Evolutionary conservation across 1,284 basidiomycete species (phyloP).

Genomic region (Austroboletus novae-zelandiae): DNA sequence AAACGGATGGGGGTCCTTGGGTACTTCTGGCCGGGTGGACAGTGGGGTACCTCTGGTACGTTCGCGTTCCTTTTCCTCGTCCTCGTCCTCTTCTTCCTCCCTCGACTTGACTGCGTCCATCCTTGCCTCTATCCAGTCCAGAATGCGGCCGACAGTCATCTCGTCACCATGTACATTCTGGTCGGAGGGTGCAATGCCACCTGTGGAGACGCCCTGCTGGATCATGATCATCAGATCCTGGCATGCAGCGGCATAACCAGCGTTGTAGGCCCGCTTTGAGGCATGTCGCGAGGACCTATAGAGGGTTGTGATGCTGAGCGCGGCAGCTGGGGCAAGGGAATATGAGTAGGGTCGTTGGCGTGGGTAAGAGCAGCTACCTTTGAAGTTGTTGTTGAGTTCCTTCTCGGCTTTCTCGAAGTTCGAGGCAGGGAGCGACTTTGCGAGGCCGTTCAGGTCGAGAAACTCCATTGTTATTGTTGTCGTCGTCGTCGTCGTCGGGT

Average conservation of each 20-base stretch:
- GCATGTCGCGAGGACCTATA: slow-evolving; percentile 72
- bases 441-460: slow-evolving; percentile 72
- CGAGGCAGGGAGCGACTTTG: slow-evolving; percentile 65
- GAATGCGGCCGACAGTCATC: slow-evolving; percentile 70
- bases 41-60: slow-evolving; percentile 18
- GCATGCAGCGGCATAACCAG: slow-evolving; percentile 73
- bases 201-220: slow-evolving; percentile 71
- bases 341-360: slow-evolving; percentile 13
- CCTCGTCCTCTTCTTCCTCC: slow-evolving; percentile 78
- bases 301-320: slow-evolving; percentile 76
- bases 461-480: slow-evolving; percentile 50
- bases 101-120: slow-evolving; percentile 66
- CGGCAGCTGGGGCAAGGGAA: slow-evolving; percentile 53
- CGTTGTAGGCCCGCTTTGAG: slow-evolving; percentile 73
- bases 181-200: slow-evolving; percentile 38
- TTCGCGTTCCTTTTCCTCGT: slow-evolving; percentile 56
- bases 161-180: slow-evolving; percentile 44
- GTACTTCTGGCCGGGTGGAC: slow-evolving; percentile 14
- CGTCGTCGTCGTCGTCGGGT: slow-evolving; percentile 14
- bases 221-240: slow-evolving; percentile 76
- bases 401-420: slow-evolving; percentile 67
- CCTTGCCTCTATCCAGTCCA: slow-evolving; percentile 76
- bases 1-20: slow-evolving; percentile 20
- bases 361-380: slow-evolving; percentile 44
- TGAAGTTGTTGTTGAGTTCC: slow-evolving; percentile 75